Percentiles rank a stretch among this genome's conserved stretches.
phyloP scores from a whole-genome alignment of 2,329 filamentous ascomycete genomes.

The Aspergillus hortae region DNA sequence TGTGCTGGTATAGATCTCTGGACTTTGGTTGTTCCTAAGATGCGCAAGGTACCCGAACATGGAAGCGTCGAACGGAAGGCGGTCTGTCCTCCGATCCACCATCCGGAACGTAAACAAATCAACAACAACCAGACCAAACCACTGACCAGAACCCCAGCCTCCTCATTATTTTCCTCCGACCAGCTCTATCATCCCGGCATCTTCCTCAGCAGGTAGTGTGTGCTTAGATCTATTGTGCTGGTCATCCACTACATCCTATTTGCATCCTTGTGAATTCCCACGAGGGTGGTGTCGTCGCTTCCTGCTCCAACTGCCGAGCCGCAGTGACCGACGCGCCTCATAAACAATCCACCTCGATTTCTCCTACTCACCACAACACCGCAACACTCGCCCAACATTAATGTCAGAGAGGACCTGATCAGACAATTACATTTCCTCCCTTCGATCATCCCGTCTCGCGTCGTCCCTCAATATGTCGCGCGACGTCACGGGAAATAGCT shows the following conservation, averaged over 20 bases:
- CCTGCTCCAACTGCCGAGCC: slow-evolving; percentile 4
- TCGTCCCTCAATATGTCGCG: slow-evolving; percentile 16
- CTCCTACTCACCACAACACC: not conserved
- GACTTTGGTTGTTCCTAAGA: not conserved
- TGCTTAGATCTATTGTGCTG: not conserved
- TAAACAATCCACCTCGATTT: slow-evolving; percentile 4
- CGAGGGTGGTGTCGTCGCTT: not conserved
- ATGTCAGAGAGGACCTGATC: not conserved
- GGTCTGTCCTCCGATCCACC: slow-evolving; percentile 11
- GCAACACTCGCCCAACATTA: not conserved
- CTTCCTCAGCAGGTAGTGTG: not conserved
- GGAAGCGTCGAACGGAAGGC: slow-evolving; percentile 7
- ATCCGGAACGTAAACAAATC: slow-evolving; percentile 16
- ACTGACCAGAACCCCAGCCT: slow-evolving; percentile 12
- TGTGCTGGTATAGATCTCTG: not conserved
- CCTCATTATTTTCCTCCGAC: slow-evolving; percentile 15
- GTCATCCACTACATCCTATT: not conserved
- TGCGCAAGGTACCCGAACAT: not conserved
- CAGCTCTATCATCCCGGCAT: slow-evolving; percentile 1
- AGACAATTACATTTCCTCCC: not conserved
- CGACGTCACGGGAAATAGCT: slow-evolving; percentile 25
- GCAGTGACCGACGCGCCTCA: slow-evolving; percentile 13
- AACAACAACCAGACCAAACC: slow-evolving; percentile 12
- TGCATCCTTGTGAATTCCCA: not conserved
- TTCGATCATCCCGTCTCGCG: slow-evolving; percentile 2